phyloP scores from a whole-genome alignment of 2,329 filamentous ascomycete genomes.

The Ampelomyces quisqualis region DNA sequence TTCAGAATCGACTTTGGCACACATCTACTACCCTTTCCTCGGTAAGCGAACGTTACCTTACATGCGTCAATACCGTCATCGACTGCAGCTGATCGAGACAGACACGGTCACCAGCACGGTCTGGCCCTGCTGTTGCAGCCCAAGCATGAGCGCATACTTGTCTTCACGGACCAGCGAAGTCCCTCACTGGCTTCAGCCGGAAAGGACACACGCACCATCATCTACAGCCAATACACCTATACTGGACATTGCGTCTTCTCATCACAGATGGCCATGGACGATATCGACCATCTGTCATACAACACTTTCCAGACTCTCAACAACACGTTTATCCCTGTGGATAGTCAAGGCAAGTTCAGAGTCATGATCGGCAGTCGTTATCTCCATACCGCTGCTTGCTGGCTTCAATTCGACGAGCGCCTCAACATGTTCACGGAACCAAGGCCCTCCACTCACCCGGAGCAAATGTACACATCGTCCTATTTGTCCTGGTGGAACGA shows the following conservation, averaged over 20 bases:
- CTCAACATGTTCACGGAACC: constrained; percentile 8
- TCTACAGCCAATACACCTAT: constrained; percentile 15
- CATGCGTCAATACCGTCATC: background rate
- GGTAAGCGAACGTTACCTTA: background rate
- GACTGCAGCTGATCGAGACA: background rate
- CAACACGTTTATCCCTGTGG: constrained; percentile 5
- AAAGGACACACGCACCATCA: background rate
- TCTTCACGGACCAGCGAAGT: constrained; percentile 5
- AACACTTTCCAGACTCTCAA: background rate
- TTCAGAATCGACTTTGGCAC: constrained; percentile 17
- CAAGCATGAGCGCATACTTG: constrained; percentile 11
- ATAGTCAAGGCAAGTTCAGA: constrained; percentile 4
- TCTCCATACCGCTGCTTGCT: background rate
- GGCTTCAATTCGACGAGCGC: constrained; percentile 17
- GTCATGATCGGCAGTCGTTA: background rate
- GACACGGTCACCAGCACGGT: background rate
- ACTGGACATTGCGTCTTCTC: constrained; percentile 6
- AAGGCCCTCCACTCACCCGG: background rate
- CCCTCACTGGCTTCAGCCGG: background rate
- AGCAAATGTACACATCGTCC: background rate
- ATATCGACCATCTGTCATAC: background rate
- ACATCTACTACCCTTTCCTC: background rate
- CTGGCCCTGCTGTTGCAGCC: constrained; percentile 15
- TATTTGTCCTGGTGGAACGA: constrained; percentile 20
- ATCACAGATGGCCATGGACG: background rate